Evolutionary conservation across 202 grass and related monocot species (phyloP).

Genomic region (Carex sylvatica): DNA sequence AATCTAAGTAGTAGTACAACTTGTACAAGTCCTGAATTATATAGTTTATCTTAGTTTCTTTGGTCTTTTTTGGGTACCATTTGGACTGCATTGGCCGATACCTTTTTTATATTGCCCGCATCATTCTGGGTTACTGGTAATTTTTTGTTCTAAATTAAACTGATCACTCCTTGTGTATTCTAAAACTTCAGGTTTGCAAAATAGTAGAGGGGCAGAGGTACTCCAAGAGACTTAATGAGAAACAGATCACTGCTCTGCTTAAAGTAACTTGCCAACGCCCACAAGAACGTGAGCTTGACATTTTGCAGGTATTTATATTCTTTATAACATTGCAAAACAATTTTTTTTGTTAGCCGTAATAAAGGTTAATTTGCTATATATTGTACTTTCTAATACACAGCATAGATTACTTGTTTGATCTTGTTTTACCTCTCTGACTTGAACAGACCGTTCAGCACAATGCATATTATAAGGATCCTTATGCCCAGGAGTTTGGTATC

Average conservation of each 20-base stretch:
- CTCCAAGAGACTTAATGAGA: conserved; percentile 91
- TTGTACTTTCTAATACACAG: neutral
- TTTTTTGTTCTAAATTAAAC: conserved; percentile 21
- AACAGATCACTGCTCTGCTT: conserved; percentile 78
- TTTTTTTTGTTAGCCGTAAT: neutral
- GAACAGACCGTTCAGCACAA: conserved; percentile 81
- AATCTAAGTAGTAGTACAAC: neutral
- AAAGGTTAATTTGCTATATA: conserved; percentile 7
- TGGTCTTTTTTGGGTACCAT: neutral
- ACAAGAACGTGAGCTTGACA: conserved; percentile 68
- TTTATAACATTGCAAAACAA: neutral
- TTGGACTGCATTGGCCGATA: neutral
- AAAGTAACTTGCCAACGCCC: conserved; percentile 91
- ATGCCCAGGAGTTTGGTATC: conserved; percentile 91
- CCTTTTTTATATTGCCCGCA: neutral
- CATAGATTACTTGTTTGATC: neutral
- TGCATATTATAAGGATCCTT: conserved; percentile 83
- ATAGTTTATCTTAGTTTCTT: neutral
- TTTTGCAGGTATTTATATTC: conserved; percentile 56
- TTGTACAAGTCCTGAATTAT: neutral
- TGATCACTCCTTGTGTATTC: conserved; percentile 17
- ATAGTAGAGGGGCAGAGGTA: conserved; percentile 95
- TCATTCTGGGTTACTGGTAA: neutral
- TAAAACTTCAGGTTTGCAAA: conserved; percentile 76
- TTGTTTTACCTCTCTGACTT: conserved; percentile 14